Percentiles rank a stretch among this genome's conserved stretches.
Evolutionary conservation across 371 early-diverging fungal genomes (phyloP).

Genomic region (Mucor lusitanicus): DNA sequence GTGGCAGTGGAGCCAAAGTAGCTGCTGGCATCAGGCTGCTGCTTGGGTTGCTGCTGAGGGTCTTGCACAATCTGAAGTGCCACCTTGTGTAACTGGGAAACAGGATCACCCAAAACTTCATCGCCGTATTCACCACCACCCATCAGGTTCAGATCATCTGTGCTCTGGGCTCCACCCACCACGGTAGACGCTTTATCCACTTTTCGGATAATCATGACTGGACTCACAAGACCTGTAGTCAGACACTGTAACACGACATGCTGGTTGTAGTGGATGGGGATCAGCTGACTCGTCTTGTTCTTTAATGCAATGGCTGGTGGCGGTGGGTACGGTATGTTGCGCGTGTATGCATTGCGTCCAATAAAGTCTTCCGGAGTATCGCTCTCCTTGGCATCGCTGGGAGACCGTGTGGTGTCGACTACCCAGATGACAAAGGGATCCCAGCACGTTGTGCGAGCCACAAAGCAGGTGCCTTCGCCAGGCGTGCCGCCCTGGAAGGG

Average conservation of each 20-base stretch:
- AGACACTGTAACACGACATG: constrained; percentile 83
- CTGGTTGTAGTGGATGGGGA: constrained; percentile 83
- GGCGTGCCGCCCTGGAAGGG: constrained; percentile 12
- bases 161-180: constrained; percentile 56
- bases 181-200: constrained; percentile 82
- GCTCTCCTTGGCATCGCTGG: constrained; percentile 31
- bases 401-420: constrained; percentile 61
- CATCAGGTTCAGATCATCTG: constrained; percentile 62
- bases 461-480: constrained; percentile 60
- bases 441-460: constrained; percentile 80
- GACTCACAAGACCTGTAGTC: constrained; percentile 80
- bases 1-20: constrained; percentile 41
- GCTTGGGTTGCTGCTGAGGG: constrained; percentile 17
- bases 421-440: constrained; percentile 90
- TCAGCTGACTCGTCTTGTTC: constrained; percentile 72
- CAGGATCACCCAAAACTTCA: constrained; percentile 62
- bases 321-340: constrained; percentile 53
- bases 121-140: constrained; percentile 52
- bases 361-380: constrained; percentile 27
- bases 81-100: constrained; percentile 90
- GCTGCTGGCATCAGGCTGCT: not conserved
- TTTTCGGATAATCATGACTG: constrained; percentile 83
- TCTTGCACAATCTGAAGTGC: constrained; percentile 80
- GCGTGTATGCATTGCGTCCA: constrained; percentile 26
- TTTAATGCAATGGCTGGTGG: constrained; percentile 73